Conservation (phyloP, 352 stramenopile species). For the Pythium inflatum region DNA sequence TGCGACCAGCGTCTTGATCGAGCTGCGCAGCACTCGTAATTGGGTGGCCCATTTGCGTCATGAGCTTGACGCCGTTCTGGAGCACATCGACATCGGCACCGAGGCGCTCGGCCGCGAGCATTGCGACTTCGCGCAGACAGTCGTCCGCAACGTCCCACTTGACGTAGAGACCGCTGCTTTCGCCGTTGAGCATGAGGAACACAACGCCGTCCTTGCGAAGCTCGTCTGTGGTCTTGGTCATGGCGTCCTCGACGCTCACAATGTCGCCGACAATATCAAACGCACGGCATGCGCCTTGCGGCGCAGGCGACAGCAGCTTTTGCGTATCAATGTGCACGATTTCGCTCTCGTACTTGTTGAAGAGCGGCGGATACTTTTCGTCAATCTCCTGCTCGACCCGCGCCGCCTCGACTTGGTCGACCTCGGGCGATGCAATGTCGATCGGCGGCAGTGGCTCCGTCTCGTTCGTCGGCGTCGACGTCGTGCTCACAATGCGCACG, state of each 20-base stretch:
- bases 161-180: slow-evolving; percentile 60
- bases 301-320: slow-evolving; percentile 35
- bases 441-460: background rate
- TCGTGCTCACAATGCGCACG: slow-evolving; percentile 8
- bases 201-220: slow-evolving; percentile 44
- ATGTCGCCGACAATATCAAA: slow-evolving; percentile 39
- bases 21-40: slow-evolving; percentile 48
- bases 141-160: slow-evolving; percentile 37
- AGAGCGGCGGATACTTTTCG: slow-evolving; percentile 31
- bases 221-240: slow-evolving; percentile 33
- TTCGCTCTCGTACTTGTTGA: slow-evolving; percentile 64
- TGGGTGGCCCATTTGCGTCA: slow-evolving; percentile 54
- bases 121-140: slow-evolving; percentile 57
- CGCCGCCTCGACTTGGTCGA: slow-evolving; percentile 23
- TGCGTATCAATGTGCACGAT: slow-evolving; percentile 53
- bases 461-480: slow-evolving; percentile 13
- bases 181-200: slow-evolving; percentile 74
- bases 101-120: slow-evolving; percentile 40
- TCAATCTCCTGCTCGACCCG: slow-evolving; percentile 23
- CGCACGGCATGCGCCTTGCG: slow-evolving; percentile 29
- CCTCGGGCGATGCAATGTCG: slow-evolving; percentile 10
- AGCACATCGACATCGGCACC: slow-evolving; percentile 52
- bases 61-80: slow-evolving; percentile 59
- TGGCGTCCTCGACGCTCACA: slow-evolving; percentile 43
- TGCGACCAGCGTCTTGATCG: slow-evolving; percentile 33